Base-by-base conservation (phyloP, 2,329 filamentous ascomycete species). In the Aspergillus arachidicola region DNA sequence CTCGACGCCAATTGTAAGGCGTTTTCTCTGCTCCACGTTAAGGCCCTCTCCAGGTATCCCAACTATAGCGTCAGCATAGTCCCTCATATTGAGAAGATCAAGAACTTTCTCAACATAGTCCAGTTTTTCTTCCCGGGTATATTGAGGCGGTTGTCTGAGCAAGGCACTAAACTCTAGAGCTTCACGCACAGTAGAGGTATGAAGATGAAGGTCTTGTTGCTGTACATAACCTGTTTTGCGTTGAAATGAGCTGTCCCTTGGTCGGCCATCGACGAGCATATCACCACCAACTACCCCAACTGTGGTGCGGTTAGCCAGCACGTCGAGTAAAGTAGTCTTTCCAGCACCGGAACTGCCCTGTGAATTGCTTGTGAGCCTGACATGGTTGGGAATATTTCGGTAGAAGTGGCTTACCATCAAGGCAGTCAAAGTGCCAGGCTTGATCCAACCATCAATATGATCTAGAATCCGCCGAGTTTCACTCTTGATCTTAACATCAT, bases 1-100 rank as follows among this genome's bases (percentile, higher is more conserved):
- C 75, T 97, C 94, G n/a, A 97, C 93, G 76, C 93, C 93, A 66
- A 97, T 96, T 1, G 92, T 97, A 9, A 96, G 84, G 68, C 91
- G 89, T 72, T 88, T 88, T 16, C 86, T 81, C 72, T 88, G 86
- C 71, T 88, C 86, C 41, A 85, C 81, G 63, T 85, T 85, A 46
- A 85, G 77, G 73, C 83, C 93, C 80, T 94, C 91, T 56, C 93
- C 93, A 1, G 91, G 91, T 28, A 92, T 88, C 81, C 93, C 93
- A 58, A 97, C 91, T 46, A 96, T 85, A 10, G 93, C 93, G 71
- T 95, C 92, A n/a, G 92, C 91, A 69, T 94, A 96, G 58, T 92
- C 88, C 62, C 91, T 84, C 93, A 97, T 96, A 38, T 94, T 91
- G 14, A 97, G 81, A 50, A 97, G 86, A 78, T 90, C 90, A 73